These are phyloP conservation scores for Talaromyces sp. DNA, from an alignment of 2,329 filamentous ascomycete genomes.

Conservation along the genomic window DNA sequence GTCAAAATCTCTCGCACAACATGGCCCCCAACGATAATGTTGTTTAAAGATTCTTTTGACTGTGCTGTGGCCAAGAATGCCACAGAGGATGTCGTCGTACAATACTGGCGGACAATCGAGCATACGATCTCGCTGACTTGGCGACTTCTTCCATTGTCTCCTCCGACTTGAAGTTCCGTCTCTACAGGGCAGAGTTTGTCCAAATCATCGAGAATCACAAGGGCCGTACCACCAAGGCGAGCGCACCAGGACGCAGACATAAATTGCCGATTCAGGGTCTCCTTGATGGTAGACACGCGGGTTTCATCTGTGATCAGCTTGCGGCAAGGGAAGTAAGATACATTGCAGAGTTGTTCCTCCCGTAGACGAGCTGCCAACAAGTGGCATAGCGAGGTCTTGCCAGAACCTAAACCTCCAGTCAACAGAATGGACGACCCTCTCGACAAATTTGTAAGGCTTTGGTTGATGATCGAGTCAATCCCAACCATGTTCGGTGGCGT, in stretches of 20 bases:
- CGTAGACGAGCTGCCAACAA: slow-evolving; percentile 70
- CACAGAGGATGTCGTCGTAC: slow-evolving; percentile 71
- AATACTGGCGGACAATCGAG: slow-evolving; percentile 78
- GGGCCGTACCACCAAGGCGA: slow-evolving; percentile 72
- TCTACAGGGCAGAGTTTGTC: slow-evolving; percentile 91
- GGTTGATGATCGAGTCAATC: slow-evolving; percentile 71
- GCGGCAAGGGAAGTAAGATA: slow-evolving; percentile 79
- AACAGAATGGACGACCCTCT: slow-evolving; percentile 86
- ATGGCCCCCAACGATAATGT: slow-evolving; percentile 83
- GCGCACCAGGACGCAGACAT: slow-evolving; percentile 89
- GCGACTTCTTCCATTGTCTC: slow-evolving; percentile 86
- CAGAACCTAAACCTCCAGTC: slow-evolving; percentile 82
- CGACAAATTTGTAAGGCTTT: slow-evolving; percentile 70
- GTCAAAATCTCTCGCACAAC: slow-evolving; percentile 87
- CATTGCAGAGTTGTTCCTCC: slow-evolving; percentile 71
- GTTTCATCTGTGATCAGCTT: slow-evolving; percentile 89
- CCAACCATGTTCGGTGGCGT: slow-evolving; percentile 67
- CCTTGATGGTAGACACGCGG: slow-evolving; percentile 83
- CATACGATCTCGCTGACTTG: slow-evolving; percentile 88
- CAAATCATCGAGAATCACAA: slow-evolving; percentile 88
- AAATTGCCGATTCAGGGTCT: slow-evolving; percentile 78
- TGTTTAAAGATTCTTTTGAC: slow-evolving; percentile 87
- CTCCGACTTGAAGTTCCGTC: slow-evolving; percentile 88
- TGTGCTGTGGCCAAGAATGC: slow-evolving; percentile 88
- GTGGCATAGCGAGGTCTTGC: slow-evolving; percentile 79